Evolutionary conservation across 768 basidiomycete species (phyloP).

Genomic region (Hebeloma cylindrosporum): DNA sequence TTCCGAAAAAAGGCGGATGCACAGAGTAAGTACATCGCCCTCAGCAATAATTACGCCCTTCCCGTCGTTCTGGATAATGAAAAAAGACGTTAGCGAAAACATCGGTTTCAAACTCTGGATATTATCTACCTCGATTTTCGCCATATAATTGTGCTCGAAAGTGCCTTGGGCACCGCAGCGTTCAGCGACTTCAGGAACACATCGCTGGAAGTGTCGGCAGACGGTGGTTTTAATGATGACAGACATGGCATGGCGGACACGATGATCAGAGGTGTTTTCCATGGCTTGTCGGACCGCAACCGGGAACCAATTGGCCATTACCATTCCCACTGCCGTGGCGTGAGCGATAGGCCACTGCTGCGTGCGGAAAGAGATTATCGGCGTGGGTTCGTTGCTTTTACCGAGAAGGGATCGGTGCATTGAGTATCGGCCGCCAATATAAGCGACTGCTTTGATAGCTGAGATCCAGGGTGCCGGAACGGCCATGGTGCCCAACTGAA

Average conservation of each 20-base stretch:
- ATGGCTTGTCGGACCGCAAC: slow-evolving; percentile 35
- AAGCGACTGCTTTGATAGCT: slow-evolving; percentile 52
- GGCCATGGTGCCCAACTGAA: slow-evolving; percentile 53
- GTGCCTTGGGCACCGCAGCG: slow-evolving; percentile 68
- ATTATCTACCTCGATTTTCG: slow-evolving; percentile 46
- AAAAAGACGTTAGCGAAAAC: slow-evolving; percentile 14
- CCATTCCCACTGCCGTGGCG: slow-evolving; percentile 50
- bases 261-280: slow-evolving; percentile 40
- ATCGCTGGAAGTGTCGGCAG: slow-evolving; percentile 53
- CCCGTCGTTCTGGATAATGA: slow-evolving; percentile 44
- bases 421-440: slow-evolving; percentile 58
- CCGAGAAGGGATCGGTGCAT: slow-evolving; percentile 53
- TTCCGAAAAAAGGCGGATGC: slow-evolving; percentile 60
- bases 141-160: slow-evolving; percentile 63
- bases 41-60: slow-evolving; percentile 64
- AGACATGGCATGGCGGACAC: slow-evolving; percentile 54
- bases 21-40: slow-evolving; percentile 50
- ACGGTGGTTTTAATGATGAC: slow-evolving; percentile 57
- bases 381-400: slow-evolving; percentile 39
- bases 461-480: slow-evolving; percentile 51
- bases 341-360: slow-evolving; percentile 62
- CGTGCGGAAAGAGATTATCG: slow-evolving; percentile 63
- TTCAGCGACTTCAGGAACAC: slow-evolving; percentile 54
- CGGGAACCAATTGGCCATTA: slow-evolving; percentile 51
- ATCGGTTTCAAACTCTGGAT: slow-evolving; percentile 8